These are phyloP conservation scores for Pythium myriotylum DNA, from an alignment of 352 stramenopile genomes.

Conservation along the genomic window DNA sequence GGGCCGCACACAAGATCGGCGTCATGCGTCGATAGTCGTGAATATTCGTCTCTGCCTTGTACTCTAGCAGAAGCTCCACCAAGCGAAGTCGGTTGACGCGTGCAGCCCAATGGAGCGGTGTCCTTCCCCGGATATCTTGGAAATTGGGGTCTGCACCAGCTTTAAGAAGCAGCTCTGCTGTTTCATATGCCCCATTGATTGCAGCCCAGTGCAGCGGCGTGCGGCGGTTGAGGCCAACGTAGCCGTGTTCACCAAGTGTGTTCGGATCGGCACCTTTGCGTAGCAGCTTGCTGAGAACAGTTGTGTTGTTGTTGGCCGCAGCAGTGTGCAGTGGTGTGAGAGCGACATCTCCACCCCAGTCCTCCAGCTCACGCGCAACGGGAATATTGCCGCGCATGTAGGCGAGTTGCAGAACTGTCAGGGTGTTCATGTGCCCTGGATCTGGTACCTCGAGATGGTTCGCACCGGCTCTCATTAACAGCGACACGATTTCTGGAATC, in stretches of 20 bases:
- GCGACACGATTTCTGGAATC: conserved; percentile 61
- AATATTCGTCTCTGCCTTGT: conserved; percentile 56
- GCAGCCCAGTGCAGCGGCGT: conserved; percentile 77
- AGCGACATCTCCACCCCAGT: conserved; percentile 72
- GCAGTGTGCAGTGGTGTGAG: conserved; percentile 73
- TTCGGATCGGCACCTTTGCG: conserved; percentile 58
- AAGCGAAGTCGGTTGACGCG: conserved; percentile 56
- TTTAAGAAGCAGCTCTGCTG: conserved; percentile 51
- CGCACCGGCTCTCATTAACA: conserved; percentile 62
- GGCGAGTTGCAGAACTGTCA: conserved; percentile 67
- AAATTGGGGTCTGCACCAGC: conserved; percentile 70
- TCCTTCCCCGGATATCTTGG: conserved; percentile 61
- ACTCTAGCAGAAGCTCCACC: conserved; percentile 49
- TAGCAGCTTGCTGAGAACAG: conserved; percentile 46
- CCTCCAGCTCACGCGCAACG: conserved; percentile 62
- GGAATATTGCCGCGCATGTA: conserved; percentile 70
- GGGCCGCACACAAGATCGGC: conserved; percentile 63
- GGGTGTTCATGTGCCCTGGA: conserved; percentile 66
- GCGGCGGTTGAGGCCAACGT: conserved; percentile 63
- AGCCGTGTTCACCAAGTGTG: conserved; percentile 68
- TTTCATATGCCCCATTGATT: conserved; percentile 49
- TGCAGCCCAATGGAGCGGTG: conserved; percentile 70
- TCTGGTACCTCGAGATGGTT: conserved; percentile 74
- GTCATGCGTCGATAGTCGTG: conserved; percentile 63
- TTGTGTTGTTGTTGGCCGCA: conserved; percentile 44